Percentiles rank a stretch among this genome's conserved stretches.
Evolutionary conservation across 257 asterid genomes (phyloP).

Genomic region (Haberlea rhodopensis): DNA sequence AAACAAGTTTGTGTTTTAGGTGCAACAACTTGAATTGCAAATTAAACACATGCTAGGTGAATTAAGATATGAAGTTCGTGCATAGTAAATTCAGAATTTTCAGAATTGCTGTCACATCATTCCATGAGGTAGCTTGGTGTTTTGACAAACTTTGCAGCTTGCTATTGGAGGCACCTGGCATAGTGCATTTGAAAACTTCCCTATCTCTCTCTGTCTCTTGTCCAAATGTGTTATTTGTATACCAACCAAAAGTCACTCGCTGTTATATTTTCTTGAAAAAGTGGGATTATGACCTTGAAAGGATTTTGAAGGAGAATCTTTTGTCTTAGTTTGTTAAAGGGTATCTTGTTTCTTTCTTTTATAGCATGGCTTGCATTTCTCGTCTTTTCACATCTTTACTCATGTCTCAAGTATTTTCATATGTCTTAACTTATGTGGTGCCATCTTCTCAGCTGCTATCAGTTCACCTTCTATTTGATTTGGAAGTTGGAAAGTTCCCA

Average conservation of each 20-base stretch:
- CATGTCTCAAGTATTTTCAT: background rate
- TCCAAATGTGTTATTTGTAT: background rate
- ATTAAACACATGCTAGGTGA: background rate
- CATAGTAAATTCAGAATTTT: background rate
- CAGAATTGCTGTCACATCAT: too few relatives aligned
- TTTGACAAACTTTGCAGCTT: background rate
- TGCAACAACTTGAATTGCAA: background rate
- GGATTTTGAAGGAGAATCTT: background rate
- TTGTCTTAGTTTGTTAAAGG: background rate
- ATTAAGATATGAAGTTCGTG: background rate
- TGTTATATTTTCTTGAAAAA: background rate
- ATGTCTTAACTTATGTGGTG: background rate
- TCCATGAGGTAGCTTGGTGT: background rate
- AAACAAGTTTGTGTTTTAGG: background rate
- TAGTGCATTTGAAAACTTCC: background rate
- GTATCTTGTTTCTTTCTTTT: too few relatives aligned
- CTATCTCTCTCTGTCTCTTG: too few relatives aligned
- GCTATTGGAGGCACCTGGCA: background rate
- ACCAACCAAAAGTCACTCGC: background rate
- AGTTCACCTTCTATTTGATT: background rate
- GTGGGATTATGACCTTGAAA: background rate
- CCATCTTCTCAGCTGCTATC: background rate
- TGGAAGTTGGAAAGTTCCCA: background rate
- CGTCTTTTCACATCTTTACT: background rate
- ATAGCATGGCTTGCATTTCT: background rate